Base-by-base conservation (phyloP, 441 rosid species). In the Mallotus japonicus region DNA sequence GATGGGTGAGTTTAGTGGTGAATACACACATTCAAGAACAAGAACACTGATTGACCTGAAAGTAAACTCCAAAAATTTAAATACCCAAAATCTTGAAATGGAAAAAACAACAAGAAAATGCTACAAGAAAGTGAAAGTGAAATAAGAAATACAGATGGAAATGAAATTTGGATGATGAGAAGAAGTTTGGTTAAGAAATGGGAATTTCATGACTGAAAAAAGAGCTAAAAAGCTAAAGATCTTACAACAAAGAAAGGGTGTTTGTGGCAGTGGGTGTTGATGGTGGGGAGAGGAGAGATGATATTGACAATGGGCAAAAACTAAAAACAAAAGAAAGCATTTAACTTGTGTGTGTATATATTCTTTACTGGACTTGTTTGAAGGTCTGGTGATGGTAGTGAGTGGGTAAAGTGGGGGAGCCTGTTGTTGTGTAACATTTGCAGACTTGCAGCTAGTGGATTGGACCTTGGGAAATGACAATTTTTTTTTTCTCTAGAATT, bases 81-180 rank as follows among this genome's bases (percentile, higher is more conserved):
- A 10, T 4, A 69, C 56, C 47, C 56, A 71, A 71, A 71, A 71
- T 71, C 67, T 71, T 37, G 44, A 1, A 58, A 47, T 10, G 56
- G 16, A 17, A 47, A 65, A 17, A 13, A 28, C 13, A 19, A 60
- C 20, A 32, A 5, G 73, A 22, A 50, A n/a, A 19, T 40, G 54
- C 66, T 66, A 78, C 51, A 75, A 73, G 76, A 79, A 74, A 67
- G 80, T 60, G 76, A 79, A 73, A 67, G 80, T 64, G 76, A 79
- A 73, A 67, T 59, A 70, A 5, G 80, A 75, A 69, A 54, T 57
- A 72, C 72, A 72, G 16, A 64, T 74, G 74, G 60, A 73, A 63
- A 74, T 53, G 53, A 57, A 22, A 32, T 20, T 49, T 28, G 75
- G 74, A 57, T 24, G 74, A 57, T 24, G 63, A 22, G 20, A 17